Evolutionary conservation across 2,329 filamentous ascomycete genomes (phyloP).

Genomic region (Venturia oleaginea): DNA sequence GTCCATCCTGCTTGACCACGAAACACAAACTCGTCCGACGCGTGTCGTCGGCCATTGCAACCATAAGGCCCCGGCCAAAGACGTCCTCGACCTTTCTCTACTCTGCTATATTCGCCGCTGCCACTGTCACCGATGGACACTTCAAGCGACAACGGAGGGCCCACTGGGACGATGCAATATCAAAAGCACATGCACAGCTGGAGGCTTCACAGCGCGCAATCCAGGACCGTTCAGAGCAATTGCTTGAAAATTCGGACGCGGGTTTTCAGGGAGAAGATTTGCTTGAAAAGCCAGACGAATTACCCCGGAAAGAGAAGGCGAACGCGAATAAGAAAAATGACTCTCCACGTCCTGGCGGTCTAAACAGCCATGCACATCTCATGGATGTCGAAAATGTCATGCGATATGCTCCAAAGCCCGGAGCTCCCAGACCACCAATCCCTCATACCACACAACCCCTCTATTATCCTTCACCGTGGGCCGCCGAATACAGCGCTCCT

Average conservation of each 20-base stretch:
- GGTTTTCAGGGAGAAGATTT: background rate
- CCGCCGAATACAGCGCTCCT: constrained; percentile 29
- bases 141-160: constrained; percentile 49
- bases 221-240: background rate
- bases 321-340: background rate
- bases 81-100: constrained; percentile 55
- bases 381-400: constrained; percentile 10
- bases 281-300: background rate
- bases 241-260: background rate
- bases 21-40: constrained; percentile 29
- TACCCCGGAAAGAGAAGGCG: background rate
- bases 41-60: constrained; percentile 19
- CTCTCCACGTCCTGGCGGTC: background rate
- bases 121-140: constrained; percentile 52
- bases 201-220: constrained; percentile 3
- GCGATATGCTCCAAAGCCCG: constrained; percentile 17
- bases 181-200: constrained; percentile 43
- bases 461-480: constrained; percentile 20
- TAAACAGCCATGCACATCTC: background rate
- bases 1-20: constrained; percentile 49
- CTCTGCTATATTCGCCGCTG: constrained; percentile 57
- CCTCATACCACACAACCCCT: constrained; percentile 26
- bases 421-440: constrained; percentile 19
- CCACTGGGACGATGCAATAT: constrained; percentile 54
- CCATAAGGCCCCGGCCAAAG: constrained; percentile 26